Percentiles rank a stretch among this genome's conserved stretches.
Evolutionary conservation across 1,284 basidiomycete species (phyloP).

Genomic region (Termitomyces sp.): DNA sequence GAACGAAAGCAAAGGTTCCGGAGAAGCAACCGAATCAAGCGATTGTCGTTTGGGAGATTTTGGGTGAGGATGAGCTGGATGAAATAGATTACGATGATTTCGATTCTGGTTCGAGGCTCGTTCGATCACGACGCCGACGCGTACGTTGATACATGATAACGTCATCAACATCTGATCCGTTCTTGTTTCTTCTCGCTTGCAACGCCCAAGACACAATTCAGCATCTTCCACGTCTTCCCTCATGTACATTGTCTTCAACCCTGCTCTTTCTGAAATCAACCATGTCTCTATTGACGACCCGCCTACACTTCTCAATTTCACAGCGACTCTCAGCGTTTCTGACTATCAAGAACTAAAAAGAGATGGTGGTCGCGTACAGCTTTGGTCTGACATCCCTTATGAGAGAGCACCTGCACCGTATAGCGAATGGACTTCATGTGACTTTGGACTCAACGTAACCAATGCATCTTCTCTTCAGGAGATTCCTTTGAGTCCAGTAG

Average conservation of each 20-base stretch:
- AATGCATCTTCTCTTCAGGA: background rate
- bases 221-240: background rate
- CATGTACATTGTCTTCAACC: conserved; percentile 33
- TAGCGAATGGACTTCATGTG: conserved; percentile 36
- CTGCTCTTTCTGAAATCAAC: conserved; percentile 29
- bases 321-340: conserved; percentile 26
- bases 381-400: conserved; percentile 41
- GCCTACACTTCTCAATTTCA: conserved; percentile 30
- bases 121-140: conserved; percentile 5
- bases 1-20: conserved; percentile 17
- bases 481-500: background rate
- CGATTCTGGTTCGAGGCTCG: conserved; percentile 2
- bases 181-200: background rate
- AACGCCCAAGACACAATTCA: background rate
- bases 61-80: conserved; percentile 11
- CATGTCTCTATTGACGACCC: conserved; percentile 18
- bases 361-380: conserved; percentile 34
- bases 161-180: conserved; percentile 13
- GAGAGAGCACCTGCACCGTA: conserved; percentile 13
- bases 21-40: conserved; percentile 6
- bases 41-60: conserved; percentile 8
- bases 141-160: conserved; percentile 10
- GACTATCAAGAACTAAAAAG: conserved; percentile 30
- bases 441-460: conserved; percentile 23
- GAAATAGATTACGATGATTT: conserved; percentile 5